These are phyloP conservation scores for Discostella pseudostelligera DNA, from an alignment of 108 stramenopile species.

Conservation along the genomic window DNA sequence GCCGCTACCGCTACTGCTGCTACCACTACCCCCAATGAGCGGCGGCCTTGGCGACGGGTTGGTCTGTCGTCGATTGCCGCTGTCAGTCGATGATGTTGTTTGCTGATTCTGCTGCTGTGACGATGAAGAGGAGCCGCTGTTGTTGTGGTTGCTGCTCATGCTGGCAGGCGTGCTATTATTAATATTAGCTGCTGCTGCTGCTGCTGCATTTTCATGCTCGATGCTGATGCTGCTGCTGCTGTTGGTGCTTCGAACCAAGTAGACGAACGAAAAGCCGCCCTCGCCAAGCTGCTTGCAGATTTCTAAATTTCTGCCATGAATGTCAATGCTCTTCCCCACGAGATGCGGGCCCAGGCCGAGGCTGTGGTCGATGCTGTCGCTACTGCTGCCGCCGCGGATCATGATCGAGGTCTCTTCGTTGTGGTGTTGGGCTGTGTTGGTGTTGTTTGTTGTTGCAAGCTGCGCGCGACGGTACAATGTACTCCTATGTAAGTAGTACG, in stretches of 20 bases:
- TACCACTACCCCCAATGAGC: constrained; percentile 14
- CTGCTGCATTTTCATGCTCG: too few species aligned
- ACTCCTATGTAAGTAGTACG: too few species aligned
- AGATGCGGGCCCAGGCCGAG: constrained; percentile 66
- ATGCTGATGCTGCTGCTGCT: background rate
- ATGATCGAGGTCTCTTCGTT: constrained; percentile 1
- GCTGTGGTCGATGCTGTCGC: constrained; percentile 17
- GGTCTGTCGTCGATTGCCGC: too few species aligned
- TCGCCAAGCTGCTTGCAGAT: constrained; percentile 81
- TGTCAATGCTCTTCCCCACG: constrained; percentile 64
- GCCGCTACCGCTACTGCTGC: constrained; percentile 15
- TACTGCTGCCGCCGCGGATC: constrained; percentile 16
- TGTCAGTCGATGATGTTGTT: too few species aligned
- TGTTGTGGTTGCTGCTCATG: too few species aligned
- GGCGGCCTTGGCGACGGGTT: too few species aligned
- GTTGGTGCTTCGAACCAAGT: constrained; percentile 65
- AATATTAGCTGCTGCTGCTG: constrained; percentile 8
- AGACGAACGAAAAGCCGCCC: constrained; percentile 95
- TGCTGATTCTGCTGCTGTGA: too few species aligned
- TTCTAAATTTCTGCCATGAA: constrained; percentile 47
- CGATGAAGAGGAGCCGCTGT: background rate
- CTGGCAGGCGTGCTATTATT: constrained; percentile 7
- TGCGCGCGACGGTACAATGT: too few species aligned
- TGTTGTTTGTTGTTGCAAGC: too few species aligned
- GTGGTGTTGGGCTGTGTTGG: too few species aligned